Conservation (phyloP, 352 stramenopile genomes). For the Globisporangium nagaii region DNA sequence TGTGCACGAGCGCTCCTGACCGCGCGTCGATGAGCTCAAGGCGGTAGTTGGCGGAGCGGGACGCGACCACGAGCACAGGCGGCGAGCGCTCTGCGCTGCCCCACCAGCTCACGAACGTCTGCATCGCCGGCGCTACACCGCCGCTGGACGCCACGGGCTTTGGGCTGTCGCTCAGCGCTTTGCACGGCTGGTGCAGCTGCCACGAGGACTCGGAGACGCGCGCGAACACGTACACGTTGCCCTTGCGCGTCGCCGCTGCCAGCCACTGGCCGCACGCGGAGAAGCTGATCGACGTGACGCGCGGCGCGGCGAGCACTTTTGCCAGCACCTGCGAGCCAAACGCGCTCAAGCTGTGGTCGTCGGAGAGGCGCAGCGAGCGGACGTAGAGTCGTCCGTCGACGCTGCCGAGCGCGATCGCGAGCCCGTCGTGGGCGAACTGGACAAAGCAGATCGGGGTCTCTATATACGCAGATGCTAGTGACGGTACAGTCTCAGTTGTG, state of each 20-base stretch:
- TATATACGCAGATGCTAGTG: conserved; percentile 15
- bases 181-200: conserved; percentile 16
- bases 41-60: conserved; percentile 18
- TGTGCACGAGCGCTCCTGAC: conserved; percentile 37
- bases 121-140: conserved; percentile 18
- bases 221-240: conserved; percentile 54
- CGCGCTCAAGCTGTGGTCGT: neutral
- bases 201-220: conserved; percentile 3
- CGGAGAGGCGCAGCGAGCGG: conserved; percentile 10
- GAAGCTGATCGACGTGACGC: conserved; percentile 52
- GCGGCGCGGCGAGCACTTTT: conserved; percentile 39
- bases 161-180: conserved; percentile 33
- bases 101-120: conserved; percentile 58
- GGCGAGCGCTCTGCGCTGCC: neutral
- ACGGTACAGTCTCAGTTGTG: neutral
- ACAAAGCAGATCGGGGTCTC: conserved; percentile 35
- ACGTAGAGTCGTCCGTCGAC: conserved; percentile 54
- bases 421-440: conserved; percentile 27
- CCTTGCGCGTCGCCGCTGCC: conserved; percentile 48
- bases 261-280: conserved; percentile 21
- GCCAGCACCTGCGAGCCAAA: conserved; percentile 24
- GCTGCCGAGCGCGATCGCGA: conserved; percentile 29
- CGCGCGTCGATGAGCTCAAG: conserved; percentile 47
- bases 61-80: conserved; percentile 37
- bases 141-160: conserved; percentile 20